Conservation (phyloP, 208 protist species). For the Histomonas meleagridis region DNA sequence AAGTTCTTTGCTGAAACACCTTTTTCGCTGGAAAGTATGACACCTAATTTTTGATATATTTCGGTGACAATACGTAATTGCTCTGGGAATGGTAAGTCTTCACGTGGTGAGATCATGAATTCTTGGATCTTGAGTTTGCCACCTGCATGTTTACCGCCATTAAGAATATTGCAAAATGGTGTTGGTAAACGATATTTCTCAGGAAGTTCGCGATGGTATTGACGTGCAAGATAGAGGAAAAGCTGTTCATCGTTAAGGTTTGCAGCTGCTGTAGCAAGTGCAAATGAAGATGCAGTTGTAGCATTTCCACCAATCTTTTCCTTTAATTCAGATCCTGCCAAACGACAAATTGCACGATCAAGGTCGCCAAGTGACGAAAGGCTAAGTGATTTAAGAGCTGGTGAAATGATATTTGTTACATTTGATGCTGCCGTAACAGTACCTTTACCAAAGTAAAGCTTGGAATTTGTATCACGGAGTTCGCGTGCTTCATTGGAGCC, state of each 20-base stretch:
- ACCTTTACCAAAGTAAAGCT: conserved; percentile 82
- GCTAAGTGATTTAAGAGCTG: conserved; percentile 60
- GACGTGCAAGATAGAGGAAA: background rate
- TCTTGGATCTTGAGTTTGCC: conserved; percentile 38
- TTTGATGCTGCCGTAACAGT: conserved; percentile 78
- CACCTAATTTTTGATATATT: conserved; percentile 91
- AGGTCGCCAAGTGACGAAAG: background rate
- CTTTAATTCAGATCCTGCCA: conserved; percentile 23
- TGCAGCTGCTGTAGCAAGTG: conserved; percentile 28
- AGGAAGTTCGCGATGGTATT: background rate
- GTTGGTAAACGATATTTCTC: background rate
- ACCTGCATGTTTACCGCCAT: conserved; percentile 39
- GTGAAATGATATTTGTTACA: conserved; percentile 80
- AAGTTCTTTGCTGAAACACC: conserved; percentile 73
- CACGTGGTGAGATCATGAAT: conserved; percentile 84
- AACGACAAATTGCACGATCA: background rate
- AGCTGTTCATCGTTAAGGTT: conserved; percentile 5
- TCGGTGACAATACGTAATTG: conserved; percentile 58
- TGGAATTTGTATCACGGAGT: conserved; percentile 82
- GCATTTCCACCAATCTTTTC: conserved; percentile 36
- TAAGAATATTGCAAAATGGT: conserved; percentile 39
- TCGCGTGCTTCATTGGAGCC: conserved; percentile 85
- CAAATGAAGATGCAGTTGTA: conserved; percentile 35
- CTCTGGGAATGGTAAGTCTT: conserved; percentile 73
- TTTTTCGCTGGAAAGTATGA: conserved; percentile 81